Percentiles rank a stretch among this genome's conserved stretches.
phyloP scores from a whole-genome alignment of 139 green algal genomes.

The Edaphochlamys debaryana region DNA sequence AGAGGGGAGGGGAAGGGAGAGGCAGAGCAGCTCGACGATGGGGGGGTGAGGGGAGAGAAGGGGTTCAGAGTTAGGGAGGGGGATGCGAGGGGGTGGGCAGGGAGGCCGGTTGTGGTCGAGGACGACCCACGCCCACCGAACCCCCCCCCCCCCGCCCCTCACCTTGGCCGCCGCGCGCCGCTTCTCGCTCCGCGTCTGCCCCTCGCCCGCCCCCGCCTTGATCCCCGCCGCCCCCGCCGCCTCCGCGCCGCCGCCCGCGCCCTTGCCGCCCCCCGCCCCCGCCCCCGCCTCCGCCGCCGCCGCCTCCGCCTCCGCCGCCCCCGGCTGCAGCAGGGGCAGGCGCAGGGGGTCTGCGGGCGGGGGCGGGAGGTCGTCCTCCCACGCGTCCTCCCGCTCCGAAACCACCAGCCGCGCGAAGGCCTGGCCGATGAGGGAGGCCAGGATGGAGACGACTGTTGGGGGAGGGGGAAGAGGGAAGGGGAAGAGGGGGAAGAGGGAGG shows the following conservation, averaged over 20 bases:
- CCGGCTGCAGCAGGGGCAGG: conserved; percentile 5
- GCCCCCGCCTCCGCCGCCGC: not conserved
- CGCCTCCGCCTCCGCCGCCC: not conserved
- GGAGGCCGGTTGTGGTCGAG: no score
- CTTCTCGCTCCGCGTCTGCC: not conserved
- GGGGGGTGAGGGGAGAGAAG: no score
- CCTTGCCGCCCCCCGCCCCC: not conserved
- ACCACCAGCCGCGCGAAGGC: not conserved
- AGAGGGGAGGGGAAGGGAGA: no score
- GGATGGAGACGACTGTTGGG: conserved; percentile 4
- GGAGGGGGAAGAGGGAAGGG: not conserved
- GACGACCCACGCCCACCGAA: no score
- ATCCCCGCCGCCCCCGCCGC: not conserved
- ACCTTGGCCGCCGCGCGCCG: not conserved
- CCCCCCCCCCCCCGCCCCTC: not conserved
- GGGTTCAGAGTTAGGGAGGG: no score
- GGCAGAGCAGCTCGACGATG: no score
- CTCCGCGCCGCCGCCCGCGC: not conserved
- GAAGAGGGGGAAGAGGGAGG: not conserved
- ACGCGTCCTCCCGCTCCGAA: conserved; percentile 14
- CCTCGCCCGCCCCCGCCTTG: not conserved
- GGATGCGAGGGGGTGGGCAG: no score
- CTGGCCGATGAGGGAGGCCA: not conserved
- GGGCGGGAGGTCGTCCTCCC: not conserved
- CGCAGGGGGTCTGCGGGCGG: not conserved